Base-by-base conservation (phyloP, 2,329 filamentous ascomycete species). In the Aspergillus alliaceus region DNA sequence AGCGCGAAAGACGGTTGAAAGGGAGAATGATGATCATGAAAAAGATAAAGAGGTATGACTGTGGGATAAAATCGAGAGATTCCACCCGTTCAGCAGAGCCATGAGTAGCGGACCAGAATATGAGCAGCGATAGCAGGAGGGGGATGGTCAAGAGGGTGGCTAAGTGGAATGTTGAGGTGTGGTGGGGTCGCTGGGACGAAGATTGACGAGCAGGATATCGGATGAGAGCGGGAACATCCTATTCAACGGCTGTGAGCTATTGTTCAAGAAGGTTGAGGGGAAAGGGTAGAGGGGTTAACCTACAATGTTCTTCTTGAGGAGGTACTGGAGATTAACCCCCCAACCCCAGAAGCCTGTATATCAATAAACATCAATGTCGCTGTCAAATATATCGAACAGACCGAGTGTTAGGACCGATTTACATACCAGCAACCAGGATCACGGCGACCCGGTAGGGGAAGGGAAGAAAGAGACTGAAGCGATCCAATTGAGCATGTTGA, bases 321-420 rank as follows among this genome's bases (percentile, higher is more conserved):
- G 86, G 77, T 91, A 93, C 72, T 97, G 92, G 39, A 98, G 85
- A 78, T 97, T 98, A 66, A 90, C 76, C 64, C 89, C 92, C 92
- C 93, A 99, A 72, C 91, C 92, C 93, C 93, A 98, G 69, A 96
- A 88, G 66, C 91, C 92, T 96, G 65, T 58, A 49, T 51, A 53
- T 50, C 20, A 24, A n/a, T 34, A 53, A 27, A 20, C 32, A 53
- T 60, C 48, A 64, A 61, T 39, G 57, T 34, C 14, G 31, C 20
- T 37, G 20, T 42, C 37, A 8, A 53, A 50, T 20, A 44, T 32
- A 27, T n/a, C n/a, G 34, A 8, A 20, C 4, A 20, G 49, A 44
- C 40, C 2, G 4, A 59, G 14, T 6, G 50, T n/a, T 11, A 39
- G 37, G 40, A 42, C 39, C 18, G 39, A 51, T 25, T 27, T 54